A percentile compares a stretch with the other conserved stretches of the same genome.
These are phyloP conservation scores for Daldinia vernicosa DNA, from an alignment of 495 filamentous ascomycete genomes.

Conservation along the genomic window DNA sequence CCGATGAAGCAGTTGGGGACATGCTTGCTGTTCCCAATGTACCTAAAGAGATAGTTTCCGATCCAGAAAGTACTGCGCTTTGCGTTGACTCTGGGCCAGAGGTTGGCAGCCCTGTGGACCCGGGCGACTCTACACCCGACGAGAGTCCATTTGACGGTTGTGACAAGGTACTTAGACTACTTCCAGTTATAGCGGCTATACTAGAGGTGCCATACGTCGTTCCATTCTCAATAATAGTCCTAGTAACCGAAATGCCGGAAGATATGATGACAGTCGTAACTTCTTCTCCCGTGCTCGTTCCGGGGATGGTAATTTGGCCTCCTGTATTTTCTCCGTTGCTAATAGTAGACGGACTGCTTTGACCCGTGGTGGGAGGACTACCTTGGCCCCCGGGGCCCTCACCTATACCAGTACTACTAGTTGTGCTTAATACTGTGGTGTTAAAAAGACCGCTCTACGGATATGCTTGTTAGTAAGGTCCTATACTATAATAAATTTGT, in stretches of 20 bases:
- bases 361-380: neutral
- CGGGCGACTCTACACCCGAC: neutral
- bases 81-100: conserved; percentile 11
- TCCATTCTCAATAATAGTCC: conserved; percentile 20
- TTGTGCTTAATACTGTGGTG: neutral
- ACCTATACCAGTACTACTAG: neutral
- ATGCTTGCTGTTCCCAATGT: conserved; percentile 1
- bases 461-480: neutral
- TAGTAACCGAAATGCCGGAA: conserved; percentile 21
- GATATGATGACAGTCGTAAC: conserved; percentile 17
- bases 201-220: conserved; percentile 31
- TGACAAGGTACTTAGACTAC: conserved; percentile 1
- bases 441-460: conserved; percentile 13
- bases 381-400: conserved; percentile 10
- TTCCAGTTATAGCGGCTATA: conserved; percentile 25
- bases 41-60: conserved; percentile 9
- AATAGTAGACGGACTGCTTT: neutral
- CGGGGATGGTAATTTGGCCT: conserved; percentile 3
- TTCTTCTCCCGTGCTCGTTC: conserved; percentile 24
- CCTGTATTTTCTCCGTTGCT: conserved; percentile 14
- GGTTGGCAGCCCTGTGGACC: neutral
- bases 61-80: neutral
- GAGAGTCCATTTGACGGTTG: conserved; percentile 3
- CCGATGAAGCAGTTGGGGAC: conserved; percentile 1
- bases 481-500: neutral